Percentiles rank a stretch among this genome's conserved stretches.
phyloP scores from a whole-genome alignment of 1,284 basidiomycete species.

The Amylostereum areolatum region DNA sequence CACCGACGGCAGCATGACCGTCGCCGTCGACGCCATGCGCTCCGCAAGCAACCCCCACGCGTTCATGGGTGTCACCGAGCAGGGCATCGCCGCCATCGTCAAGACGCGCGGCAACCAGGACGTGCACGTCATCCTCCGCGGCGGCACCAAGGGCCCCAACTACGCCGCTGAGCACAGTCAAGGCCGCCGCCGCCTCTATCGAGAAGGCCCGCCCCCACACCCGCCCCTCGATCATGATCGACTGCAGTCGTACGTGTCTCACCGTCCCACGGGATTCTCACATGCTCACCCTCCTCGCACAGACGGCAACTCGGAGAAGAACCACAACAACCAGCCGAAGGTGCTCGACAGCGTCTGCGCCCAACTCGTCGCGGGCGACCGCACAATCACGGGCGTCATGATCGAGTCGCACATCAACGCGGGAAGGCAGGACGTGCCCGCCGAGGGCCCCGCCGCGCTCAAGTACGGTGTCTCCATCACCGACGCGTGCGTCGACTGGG shows the following conservation, averaged over 20 bases:
- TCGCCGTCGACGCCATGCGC: slow-evolving; percentile 96
- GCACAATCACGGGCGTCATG: slow-evolving; percentile 91
- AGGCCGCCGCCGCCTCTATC: slow-evolving; percentile 64
- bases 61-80: slow-evolving; percentile 97
- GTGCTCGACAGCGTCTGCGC: slow-evolving; percentile 73
- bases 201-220: slow-evolving; percentile 58
- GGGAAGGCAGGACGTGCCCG: slow-evolving; percentile 80
- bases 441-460: slow-evolving; percentile 52
- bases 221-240: slow-evolving; percentile 79
- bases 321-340: slow-evolving; percentile 86
- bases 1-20: slow-evolving; percentile 84
- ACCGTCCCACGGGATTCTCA: no score
- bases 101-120: slow-evolving; percentile 91
- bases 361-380: slow-evolving; percentile 77
- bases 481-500: slow-evolving; percentile 93
- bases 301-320: slow-evolving; percentile 92
- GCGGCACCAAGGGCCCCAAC: slow-evolving; percentile 86
- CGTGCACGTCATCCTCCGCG: slow-evolving; percentile 91
- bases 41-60: slow-evolving; percentile 89
- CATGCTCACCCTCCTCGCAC: slow-evolving; percentile 68
- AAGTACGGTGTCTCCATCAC: slow-evolving; percentile 89
- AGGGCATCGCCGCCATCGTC: slow-evolving; percentile 93
- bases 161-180: slow-evolving; percentile 72
- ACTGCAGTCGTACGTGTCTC: slow-evolving; percentile 57
- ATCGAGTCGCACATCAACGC: slow-evolving; percentile 91